phyloP scores from a whole-genome alignment of 495 filamentous ascomycete species.

The Melanomma pulvis-pyrius region DNA sequence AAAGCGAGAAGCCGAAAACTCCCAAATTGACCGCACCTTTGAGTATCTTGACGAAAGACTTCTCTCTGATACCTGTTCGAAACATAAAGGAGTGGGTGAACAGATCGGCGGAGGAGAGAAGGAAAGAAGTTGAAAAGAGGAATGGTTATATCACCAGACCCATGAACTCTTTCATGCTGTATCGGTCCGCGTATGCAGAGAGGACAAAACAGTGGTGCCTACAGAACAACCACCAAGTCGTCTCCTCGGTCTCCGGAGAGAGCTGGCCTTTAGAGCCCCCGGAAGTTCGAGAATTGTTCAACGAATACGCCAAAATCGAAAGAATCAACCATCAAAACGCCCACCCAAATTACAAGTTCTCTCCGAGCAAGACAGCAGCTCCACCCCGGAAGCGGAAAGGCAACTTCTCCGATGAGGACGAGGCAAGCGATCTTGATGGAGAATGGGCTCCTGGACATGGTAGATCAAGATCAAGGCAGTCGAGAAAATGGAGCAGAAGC shows the following conservation, averaged over 20 bases:
- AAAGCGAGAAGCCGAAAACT: slow-evolving; percentile 53
- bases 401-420: slow-evolving; percentile 38
- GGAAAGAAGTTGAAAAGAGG: slow-evolving; percentile 65
- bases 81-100: slow-evolving; percentile 86
- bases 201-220: slow-evolving; percentile 78
- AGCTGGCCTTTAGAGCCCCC: slow-evolving; percentile 84
- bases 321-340: slow-evolving; percentile 82
- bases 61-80: slow-evolving; percentile 63
- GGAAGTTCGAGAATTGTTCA: slow-evolving; percentile 75
- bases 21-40: slow-evolving; percentile 67
- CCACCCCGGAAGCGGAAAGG: slow-evolving; percentile 57
- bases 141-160: slow-evolving; percentile 85
- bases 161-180: slow-evolving; percentile 99
- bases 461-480: slow-evolving; percentile 6
- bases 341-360: slow-evolving; percentile 94
- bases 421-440: slow-evolving; percentile 39
- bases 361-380: slow-evolving; percentile 69
- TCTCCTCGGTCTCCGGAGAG: slow-evolving; percentile 78
- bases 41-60: slow-evolving; percentile 73
- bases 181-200: slow-evolving; percentile 89
- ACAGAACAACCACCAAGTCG: slow-evolving; percentile 92
- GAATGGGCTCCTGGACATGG: slow-evolving; percentile 39
- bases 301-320: slow-evolving; percentile 77
- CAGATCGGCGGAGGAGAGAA: slow-evolving; percentile 66
- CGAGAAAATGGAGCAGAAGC: slow-evolving; percentile 12